Conservation (phyloP, 139 green algal genomes). For the Ettlia oleoabundans region DNA sequence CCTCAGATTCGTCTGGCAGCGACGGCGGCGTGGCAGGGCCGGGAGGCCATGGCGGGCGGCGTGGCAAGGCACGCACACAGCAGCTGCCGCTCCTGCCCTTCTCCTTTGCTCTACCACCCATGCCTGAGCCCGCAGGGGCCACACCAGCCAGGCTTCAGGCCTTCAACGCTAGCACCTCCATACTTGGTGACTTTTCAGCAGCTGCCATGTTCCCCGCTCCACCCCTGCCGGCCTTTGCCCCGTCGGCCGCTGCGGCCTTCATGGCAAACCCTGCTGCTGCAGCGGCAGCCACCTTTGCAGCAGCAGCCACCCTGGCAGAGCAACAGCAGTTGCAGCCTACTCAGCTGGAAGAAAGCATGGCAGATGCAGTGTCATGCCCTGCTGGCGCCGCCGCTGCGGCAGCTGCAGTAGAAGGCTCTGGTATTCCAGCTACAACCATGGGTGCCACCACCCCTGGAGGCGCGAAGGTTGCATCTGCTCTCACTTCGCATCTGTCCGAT, state of each 20-base stretch:
- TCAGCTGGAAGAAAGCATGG: slow-evolving; percentile 28
- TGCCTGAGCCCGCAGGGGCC: background rate
- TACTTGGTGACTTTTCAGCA: background rate
- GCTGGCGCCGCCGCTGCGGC: background rate
- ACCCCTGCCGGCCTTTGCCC: background rate
- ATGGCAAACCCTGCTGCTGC: background rate
- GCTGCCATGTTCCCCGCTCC: background rate
- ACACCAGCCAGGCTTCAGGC: too few species aligned
- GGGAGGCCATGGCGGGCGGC: too few species aligned
- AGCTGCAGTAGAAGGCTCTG: background rate
- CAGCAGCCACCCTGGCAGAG: background rate
- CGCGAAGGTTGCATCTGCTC: slow-evolving; percentile 6
- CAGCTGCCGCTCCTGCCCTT: slow-evolving; percentile 13
- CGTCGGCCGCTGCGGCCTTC: background rate
- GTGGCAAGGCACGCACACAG: too few species aligned
- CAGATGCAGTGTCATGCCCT: slow-evolving; percentile 14
- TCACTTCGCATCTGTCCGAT: slow-evolving; percentile 42
- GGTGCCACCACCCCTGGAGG: slow-evolving; percentile 1
- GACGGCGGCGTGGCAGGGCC: too few species aligned
- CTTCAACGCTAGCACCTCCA: too few species aligned
- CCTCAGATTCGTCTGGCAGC: background rate
- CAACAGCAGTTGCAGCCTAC: slow-evolving; percentile 9
- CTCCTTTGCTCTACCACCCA: slow-evolving; percentile 17
- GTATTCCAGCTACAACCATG: background rate
- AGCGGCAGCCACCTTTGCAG: too few species aligned